A percentile compares a stretch with the other conserved stretches of the same genome.
Evolutionary conservation across 306 rosid genomes (phyloP).

Genomic region (Dryas octopetala): DNA sequence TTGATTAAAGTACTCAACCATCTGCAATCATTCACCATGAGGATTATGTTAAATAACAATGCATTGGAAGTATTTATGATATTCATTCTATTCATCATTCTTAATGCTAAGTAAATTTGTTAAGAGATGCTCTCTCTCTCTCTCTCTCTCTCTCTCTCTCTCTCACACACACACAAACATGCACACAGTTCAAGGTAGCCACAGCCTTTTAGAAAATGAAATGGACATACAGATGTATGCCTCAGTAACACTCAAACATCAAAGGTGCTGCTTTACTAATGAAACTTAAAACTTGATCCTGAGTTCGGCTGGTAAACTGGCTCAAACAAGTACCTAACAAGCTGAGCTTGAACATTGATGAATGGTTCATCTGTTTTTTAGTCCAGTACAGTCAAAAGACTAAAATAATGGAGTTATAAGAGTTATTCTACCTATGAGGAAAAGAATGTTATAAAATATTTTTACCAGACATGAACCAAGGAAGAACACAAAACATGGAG

Average conservation of each 20-base stretch:
- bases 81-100: background rate
- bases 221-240: background rate
- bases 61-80: background rate
- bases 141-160: background rate
- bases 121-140: background rate
- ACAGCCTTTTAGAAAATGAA: background rate
- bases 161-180: background rate
- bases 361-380: background rate
- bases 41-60: slow-evolving; percentile 21
- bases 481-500: background rate
- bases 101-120: background rate
- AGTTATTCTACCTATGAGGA: background rate
- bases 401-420: background rate
- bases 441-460: background rate
- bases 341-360: background rate
- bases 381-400: background rate
- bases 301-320: background rate
- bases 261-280: background rate
- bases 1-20: slow-evolving; percentile 79
- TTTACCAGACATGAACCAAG: background rate
- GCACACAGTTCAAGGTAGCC: background rate
- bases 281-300: background rate
- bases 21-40: slow-evolving; percentile 54
- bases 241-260: background rate
- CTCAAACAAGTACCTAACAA: background rate